Evolutionary conservation across 805 yeast genomes (phyloP).

Genomic region (Yamadazyma sp.): DNA sequence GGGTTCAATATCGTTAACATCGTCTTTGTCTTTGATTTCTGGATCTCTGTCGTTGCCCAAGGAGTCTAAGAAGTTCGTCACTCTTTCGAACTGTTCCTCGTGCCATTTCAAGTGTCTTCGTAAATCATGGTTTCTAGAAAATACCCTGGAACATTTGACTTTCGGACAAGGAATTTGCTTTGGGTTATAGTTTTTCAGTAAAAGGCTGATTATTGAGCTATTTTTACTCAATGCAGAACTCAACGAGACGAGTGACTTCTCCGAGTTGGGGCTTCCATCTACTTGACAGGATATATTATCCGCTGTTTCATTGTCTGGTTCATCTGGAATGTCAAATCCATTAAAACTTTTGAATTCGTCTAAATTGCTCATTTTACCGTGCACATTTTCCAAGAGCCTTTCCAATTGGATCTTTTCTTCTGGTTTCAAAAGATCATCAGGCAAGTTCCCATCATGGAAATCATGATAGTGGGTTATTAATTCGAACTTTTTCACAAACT

Average conservation of each 20-base stretch:
- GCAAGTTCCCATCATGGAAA: conserved; percentile 45
- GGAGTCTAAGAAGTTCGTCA: conserved; percentile 29
- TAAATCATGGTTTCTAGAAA: conserved; percentile 50
- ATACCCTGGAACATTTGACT: conserved; percentile 51
- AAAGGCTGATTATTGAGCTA: conserved; percentile 34
- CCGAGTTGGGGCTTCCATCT: conserved; percentile 17
- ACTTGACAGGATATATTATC: too few relatives aligned
- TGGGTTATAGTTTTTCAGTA: conserved; percentile 36
- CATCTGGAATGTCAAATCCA: conserved; percentile 13
- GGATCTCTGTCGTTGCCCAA: conserved; percentile 17
- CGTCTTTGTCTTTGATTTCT: not conserved
- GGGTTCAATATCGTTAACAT: not conserved
- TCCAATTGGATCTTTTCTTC: conserved; percentile 10
- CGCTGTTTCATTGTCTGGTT: too few relatives aligned
- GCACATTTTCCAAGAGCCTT: conserved; percentile 1
- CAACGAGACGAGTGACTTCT: conserved; percentile 12
- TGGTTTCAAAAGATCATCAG: conserved; percentile 30
- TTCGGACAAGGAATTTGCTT: conserved; percentile 47
- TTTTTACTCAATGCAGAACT: conserved; percentile 17
- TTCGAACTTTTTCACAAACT: conserved; percentile 57
- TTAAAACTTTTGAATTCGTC: conserved; percentile 4
- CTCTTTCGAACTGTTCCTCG: conserved; percentile 29
- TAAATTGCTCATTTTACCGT: not conserved
- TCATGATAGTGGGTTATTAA: conserved; percentile 54
- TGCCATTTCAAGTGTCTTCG: conserved; percentile 57